Conservation (phyloP, 768 basidiomycete species). For the Lyophyllum atratum region DNA sequence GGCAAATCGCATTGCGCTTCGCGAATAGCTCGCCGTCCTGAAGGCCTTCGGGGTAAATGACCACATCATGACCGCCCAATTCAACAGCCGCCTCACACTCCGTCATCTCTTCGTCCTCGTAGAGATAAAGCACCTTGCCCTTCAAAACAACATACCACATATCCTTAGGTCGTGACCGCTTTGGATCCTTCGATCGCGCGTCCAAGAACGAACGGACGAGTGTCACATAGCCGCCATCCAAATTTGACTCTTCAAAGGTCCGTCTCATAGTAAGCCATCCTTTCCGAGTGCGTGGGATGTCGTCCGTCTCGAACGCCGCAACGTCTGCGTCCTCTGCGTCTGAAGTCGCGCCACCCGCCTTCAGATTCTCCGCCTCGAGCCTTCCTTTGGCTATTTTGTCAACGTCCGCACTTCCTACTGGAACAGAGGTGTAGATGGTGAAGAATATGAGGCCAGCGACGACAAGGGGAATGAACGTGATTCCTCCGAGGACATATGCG, state of each 20-base stretch:
- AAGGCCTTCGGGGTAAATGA: constrained; percentile 72
- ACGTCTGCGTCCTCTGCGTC: constrained; percentile 27
- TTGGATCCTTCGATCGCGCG: constrained; percentile 82
- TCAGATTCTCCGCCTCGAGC: constrained; percentile 25
- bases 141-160: constrained; percentile 93
- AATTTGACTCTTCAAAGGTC: constrained; percentile 68
- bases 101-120: constrained; percentile 88
- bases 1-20: constrained; percentile 85
- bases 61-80: constrained; percentile 74
- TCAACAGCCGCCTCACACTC: constrained; percentile 94
- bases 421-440: constrained; percentile 82
- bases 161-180: constrained; percentile 83
- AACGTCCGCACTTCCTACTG: constrained; percentile 60
- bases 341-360: constrained; percentile 28
- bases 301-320: constrained; percentile 40
- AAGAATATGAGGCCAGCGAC: constrained; percentile 57
- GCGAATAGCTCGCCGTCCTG: constrained; percentile 90
- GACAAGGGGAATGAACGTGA: constrained; percentile 87
- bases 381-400: constrained; percentile 37
- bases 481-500: constrained; percentile 86
- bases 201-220: constrained; percentile 81
- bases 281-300: constrained; percentile 66
- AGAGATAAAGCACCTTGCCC: constrained; percentile 87
- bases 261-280: constrained; percentile 85
- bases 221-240: constrained; percentile 75